Base-by-base conservation (phyloP, 129 eudicot species). In the Escallonia herrerae region DNA sequence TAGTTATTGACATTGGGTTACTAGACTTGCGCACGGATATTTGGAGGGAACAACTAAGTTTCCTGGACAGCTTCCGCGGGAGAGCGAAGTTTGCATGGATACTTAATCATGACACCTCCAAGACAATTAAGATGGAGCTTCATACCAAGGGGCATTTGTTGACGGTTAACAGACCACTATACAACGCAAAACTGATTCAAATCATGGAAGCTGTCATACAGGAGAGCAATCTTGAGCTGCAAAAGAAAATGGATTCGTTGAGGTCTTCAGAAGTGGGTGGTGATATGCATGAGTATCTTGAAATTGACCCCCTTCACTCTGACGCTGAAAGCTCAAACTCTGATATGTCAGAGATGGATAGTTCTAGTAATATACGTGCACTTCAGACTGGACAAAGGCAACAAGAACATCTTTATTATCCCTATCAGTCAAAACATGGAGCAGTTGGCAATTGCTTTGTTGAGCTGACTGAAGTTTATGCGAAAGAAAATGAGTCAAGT, bases 11-110 rank as follows among this genome's bases (percentile, higher is more conserved):
- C 67, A 84, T 93, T 56, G 87, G 78, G 47, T 70, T 93, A 53
- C 95, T 93, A 52, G 91, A 86, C 81, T 77, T 85, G 73, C 81
- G 80, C 69, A 88, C 95, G 41, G 73, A 68, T 74, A 79, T 89
- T 67, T 93, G 99, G 99, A 93, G 77, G 72, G 91, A 86, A 42
- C 99, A 93, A 74, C 86, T 93, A 4, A 84, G 76, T 62, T 89
- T 78, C 69, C 87, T 93, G 12, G 82, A 82, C 48, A 70, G 49
- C 55, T 83, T 78, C 76, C 48, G 52, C 8, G 72, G 63, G 40
- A 63, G 53, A 62, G 90, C 83, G 47, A 83, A 80, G 65, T 93
- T 88, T 63, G 90, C 87, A 13, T 93, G 99, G 99, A 74, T 88
- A 65, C 64, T 93, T 57, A 83, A 83, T 66, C 99, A 93, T 22